These are phyloP conservation scores for Gossypium ekmanianum DNA, from an alignment of 345 rosid genomes.

Conservation along the genomic window DNA sequence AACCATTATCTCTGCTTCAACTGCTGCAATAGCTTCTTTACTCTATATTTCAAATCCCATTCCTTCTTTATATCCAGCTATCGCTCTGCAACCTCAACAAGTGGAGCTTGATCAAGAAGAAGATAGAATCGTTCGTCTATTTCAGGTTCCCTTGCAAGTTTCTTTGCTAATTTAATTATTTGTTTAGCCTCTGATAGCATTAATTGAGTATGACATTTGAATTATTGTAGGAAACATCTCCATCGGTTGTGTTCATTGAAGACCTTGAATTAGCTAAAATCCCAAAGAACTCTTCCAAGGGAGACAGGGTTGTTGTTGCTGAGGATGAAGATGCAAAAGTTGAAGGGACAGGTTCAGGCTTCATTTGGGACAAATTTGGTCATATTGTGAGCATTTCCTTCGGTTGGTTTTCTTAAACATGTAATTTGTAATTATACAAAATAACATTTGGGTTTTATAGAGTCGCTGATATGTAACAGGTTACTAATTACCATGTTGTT, in stretches of 20 bases:
- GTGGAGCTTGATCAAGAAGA: constrained; percentile 69
- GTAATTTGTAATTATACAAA: background rate
- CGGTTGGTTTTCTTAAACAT: constrained; percentile 1
- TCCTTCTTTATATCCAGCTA: constrained; percentile 34
- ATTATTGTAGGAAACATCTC: constrained; percentile 50
- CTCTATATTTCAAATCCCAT: constrained; percentile 22
- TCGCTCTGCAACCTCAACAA: constrained; percentile 38
- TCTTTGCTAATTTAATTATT: background rate
- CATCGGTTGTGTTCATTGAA: constrained; percentile 72
- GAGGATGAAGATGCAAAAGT: constrained; percentile 57
- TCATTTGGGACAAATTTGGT: constrained; percentile 91
- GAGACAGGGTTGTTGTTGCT: constrained; percentile 19
- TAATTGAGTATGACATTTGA: background rate
- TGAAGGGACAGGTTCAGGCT: constrained; percentile 90
- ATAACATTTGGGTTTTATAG: background rate
- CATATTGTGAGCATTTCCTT: constrained; percentile 64
- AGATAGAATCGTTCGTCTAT: constrained; percentile 60
- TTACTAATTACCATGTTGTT: constrained; percentile 82
- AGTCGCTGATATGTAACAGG: constrained; percentile 36
- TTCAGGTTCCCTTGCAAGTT: constrained; percentile 47
- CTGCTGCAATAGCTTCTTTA: constrained; percentile 31
- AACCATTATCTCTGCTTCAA: constrained; percentile 44
- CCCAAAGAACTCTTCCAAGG: constrained; percentile 30
- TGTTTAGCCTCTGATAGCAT: too few relatives aligned
- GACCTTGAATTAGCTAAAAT: constrained; percentile 58